These are phyloP conservation scores for Fonsecaea erecta DNA, from an alignment of 2,329 filamentous ascomycete species.

Conservation along the genomic window DNA sequence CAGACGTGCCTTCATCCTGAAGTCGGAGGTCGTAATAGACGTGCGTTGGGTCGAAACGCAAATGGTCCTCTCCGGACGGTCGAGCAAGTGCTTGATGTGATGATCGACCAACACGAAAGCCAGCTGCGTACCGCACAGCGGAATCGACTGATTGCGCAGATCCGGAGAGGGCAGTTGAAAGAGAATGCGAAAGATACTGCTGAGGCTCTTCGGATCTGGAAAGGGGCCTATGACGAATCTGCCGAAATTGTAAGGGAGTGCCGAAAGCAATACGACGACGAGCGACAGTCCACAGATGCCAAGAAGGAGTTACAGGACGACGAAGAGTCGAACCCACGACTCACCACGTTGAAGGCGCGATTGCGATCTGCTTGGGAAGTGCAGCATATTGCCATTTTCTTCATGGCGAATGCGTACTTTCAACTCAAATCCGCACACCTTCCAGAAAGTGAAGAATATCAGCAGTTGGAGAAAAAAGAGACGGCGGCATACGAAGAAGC, in stretches of 20 bases:
- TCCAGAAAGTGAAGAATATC: slow-evolving; percentile 55
- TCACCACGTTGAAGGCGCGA: slow-evolving; percentile 66
- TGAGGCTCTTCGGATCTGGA: slow-evolving; percentile 74
- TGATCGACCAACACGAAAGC: slow-evolving; percentile 84
- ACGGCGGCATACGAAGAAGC: slow-evolving; percentile 75
- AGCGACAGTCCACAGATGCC: slow-evolving; percentile 45
- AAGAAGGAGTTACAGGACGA: slow-evolving; percentile 45
- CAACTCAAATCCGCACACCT: slow-evolving; percentile 76
- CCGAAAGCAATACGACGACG: slow-evolving; percentile 63
- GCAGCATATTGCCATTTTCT: slow-evolving; percentile 82
- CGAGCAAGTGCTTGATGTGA: slow-evolving; percentile 81
- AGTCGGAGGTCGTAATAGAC: slow-evolving; percentile 70
- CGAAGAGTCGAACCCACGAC: slow-evolving; percentile 48
- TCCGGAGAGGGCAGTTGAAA: slow-evolving; percentile 75
- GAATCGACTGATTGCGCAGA: slow-evolving; percentile 63
- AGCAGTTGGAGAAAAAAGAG: slow-evolving; percentile 70
- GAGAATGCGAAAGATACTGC: slow-evolving; percentile 73
- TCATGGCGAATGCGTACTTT: slow-evolving; percentile 79
- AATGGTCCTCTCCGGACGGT: slow-evolving; percentile 76
- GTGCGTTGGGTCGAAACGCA: slow-evolving; percentile 66
- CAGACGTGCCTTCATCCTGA: slow-evolving; percentile 87
- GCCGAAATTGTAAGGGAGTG: slow-evolving; percentile 62
- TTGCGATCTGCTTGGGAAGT: slow-evolving; percentile 76
- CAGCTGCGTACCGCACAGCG: slow-evolving; percentile 71
- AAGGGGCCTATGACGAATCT: slow-evolving; percentile 58